Evolutionary conservation across 441 rosid species (phyloP).

Genomic region (Macaranga tanarius): DNA sequence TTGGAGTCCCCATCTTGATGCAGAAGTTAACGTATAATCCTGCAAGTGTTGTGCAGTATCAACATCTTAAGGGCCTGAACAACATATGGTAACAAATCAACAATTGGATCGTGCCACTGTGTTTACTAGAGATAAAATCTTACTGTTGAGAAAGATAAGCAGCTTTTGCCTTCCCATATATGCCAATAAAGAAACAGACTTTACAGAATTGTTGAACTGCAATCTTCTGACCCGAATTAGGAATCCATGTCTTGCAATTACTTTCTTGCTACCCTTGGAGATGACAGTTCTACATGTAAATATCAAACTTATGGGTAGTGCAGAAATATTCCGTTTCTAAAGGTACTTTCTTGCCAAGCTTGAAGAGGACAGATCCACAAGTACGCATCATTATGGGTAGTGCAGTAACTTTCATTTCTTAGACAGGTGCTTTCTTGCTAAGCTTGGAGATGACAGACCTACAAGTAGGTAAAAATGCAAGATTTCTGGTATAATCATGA

Average conservation of each 20-base stretch:
- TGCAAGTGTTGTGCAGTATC: not conserved
- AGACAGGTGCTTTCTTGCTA: no score
- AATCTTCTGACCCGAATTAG: not conserved
- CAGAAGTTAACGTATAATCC: not conserved
- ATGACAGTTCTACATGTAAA: not conserved
- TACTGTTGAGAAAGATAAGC: not conserved
- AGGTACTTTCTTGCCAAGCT: no score
- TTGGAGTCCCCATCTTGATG: not conserved
- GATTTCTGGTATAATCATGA: not conserved
- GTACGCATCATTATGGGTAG: not conserved
- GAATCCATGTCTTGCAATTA: not conserved
- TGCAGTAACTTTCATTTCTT: not conserved
- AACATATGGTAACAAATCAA: not conserved
- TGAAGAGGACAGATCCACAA: no score
- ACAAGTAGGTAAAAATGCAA: not conserved
- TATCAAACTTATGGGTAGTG: not conserved
- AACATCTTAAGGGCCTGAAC: constrained; percentile 1
- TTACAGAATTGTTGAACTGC: not conserved
- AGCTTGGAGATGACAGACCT: no score
- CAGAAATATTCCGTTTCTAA: not conserved
- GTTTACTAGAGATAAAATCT: not conserved
- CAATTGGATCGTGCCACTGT: not conserved
- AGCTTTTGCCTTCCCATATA: not conserved
- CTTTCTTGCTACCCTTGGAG: not conserved
- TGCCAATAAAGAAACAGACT: not conserved